Conservation (phyloP, 106 monocot species). For the Allium cepa region DNA sequence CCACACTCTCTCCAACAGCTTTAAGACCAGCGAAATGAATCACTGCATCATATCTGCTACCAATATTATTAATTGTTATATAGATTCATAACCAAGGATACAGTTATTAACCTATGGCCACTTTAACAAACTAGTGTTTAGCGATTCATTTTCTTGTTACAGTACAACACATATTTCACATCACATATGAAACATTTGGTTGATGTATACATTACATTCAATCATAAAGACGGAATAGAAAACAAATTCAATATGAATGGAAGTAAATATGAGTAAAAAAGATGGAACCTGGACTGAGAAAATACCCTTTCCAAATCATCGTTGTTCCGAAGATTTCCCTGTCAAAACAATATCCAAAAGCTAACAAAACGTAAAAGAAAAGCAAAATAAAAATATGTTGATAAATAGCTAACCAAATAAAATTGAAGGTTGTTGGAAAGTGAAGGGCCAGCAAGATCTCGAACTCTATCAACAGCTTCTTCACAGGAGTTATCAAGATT, state of each 20-base stretch:
- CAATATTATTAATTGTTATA: too few relatives aligned
- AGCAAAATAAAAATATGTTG: not conserved
- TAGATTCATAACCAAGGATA: too few relatives aligned
- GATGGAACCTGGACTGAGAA: conserved; percentile 28
- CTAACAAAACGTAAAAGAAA: not conserved
- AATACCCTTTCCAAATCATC: conserved; percentile 66
- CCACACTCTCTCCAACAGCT: conserved; percentile 78
- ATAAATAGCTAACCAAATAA: conserved; percentile 25
- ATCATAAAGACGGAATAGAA: too few relatives aligned
- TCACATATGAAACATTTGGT: too few relatives aligned
- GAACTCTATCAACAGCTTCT: conserved; percentile 34
- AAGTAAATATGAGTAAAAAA: not conserved
- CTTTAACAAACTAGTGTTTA: too few relatives aligned
- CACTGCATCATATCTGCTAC: conserved; percentile 67
- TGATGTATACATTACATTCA: too few relatives aligned
- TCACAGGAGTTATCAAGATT: conserved; percentile 56
- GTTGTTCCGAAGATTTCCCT: conserved; percentile 59
- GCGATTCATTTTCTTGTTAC: too few relatives aligned
- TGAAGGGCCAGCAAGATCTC: conserved; percentile 44
- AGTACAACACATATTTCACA: too few relatives aligned
- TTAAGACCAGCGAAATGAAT: conserved; percentile 84
- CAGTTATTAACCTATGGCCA: too few relatives aligned
- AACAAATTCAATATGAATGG: not conserved
- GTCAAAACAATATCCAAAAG: not conserved
- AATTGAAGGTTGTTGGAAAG: conserved; percentile 40